A percentile compares a stretch with the other conserved stretches of the same genome.
These are phyloP conservation scores for Colletotrichum sp. DNA, from an alignment of 2,329 filamentous ascomycete genomes.

Conservation along the genomic window DNA sequence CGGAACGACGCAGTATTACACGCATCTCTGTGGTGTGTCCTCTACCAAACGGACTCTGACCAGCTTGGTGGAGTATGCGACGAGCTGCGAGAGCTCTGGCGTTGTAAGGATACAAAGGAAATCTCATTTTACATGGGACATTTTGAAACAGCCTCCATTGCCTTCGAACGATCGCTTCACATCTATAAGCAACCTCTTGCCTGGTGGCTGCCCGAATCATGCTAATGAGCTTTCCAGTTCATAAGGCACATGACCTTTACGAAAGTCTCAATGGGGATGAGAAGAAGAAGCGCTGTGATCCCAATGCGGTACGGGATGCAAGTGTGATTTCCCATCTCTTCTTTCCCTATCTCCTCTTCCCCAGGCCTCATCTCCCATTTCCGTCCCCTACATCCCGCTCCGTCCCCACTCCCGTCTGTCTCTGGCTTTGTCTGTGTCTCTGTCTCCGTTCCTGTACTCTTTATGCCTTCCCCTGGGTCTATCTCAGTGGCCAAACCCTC, in stretches of 20 bases:
- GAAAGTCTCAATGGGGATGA: not conserved
- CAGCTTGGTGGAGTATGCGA: not conserved
- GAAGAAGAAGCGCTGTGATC: not conserved
- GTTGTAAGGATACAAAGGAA: not conserved
- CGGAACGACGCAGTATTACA: not conserved
- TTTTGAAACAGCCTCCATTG: not conserved
- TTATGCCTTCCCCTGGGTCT: not conserved
- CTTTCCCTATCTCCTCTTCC: not conserved
- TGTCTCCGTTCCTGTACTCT: not conserved
- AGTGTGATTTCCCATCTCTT: not conserved
- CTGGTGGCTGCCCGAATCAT: not conserved
- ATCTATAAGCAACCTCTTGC: not conserved
- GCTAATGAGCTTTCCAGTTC: not conserved
- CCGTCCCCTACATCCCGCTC: not conserved
- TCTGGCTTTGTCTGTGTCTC: not conserved
- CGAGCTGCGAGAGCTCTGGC: not conserved
- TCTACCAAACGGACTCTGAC: not conserved
- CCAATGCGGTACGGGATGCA: not conserved
- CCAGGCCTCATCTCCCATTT: not conserved
- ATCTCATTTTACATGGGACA: not conserved
- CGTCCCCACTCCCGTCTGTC: not conserved
- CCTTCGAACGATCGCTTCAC: not conserved
- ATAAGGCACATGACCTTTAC: not conserved
- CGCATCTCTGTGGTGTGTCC: not conserved
- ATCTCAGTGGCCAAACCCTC: not conserved